These are phyloP conservation scores for Rhodotorula sphaerocarpa DNA, from an alignment of 768 basidiomycete species.

Conservation along the genomic window DNA sequence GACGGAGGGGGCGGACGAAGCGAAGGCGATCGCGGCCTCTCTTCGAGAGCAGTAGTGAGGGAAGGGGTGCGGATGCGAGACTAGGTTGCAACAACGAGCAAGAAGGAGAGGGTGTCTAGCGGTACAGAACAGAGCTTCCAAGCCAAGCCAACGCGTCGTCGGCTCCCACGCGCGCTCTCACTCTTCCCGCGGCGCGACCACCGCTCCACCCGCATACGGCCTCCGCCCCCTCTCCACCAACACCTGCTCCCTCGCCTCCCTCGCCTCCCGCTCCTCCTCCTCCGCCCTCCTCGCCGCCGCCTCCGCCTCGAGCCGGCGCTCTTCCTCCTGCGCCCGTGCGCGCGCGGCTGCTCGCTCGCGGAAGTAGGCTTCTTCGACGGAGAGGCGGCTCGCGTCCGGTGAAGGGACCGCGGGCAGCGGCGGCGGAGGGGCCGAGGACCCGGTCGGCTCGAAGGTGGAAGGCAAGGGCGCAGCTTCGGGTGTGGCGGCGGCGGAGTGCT, in stretches of 20 bases:
- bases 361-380: background rate
- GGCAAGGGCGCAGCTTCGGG: too few species aligned
- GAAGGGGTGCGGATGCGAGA: too few species aligned
- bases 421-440: too few species aligned
- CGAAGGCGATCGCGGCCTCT: background rate
- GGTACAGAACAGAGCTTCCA: too few species aligned
- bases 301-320: background rate
- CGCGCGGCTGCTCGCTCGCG: background rate
- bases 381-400: background rate
- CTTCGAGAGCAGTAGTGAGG: background rate
- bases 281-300: background rate
- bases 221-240: background rate
- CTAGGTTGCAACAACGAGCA: too few species aligned
- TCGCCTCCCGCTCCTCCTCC: conserved; percentile 6
- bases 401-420: background rate
- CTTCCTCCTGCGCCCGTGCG: background rate
- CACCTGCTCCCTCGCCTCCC: conserved; percentile 6
- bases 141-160: too few species aligned
- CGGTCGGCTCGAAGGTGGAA: too few species aligned
- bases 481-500: too few species aligned
- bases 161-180: too few species aligned
- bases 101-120: too few species aligned
- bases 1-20: background rate
- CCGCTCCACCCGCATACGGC: background rate
- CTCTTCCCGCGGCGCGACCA: background rate